Base-by-base conservation (phyloP, 805 yeast genomes). In the Wickerhamomyces strasburgensis region DNA sequence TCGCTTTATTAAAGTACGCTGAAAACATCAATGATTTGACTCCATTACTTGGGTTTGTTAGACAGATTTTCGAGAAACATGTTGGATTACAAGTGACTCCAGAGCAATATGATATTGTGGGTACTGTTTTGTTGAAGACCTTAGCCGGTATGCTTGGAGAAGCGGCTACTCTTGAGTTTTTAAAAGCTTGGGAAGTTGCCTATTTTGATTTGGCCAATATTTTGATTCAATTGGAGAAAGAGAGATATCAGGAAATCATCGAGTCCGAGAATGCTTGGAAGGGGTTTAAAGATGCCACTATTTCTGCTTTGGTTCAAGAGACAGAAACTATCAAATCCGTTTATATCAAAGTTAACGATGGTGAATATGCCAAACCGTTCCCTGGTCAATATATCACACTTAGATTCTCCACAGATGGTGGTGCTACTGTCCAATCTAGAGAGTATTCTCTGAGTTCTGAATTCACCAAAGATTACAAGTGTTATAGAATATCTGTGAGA, bases 31-130 rank as follows among this genome's bases (percentile, higher is more conserved):
- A 80, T 43, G 72, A 78, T 40, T 56, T 81, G 36, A 61, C 72
- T 3, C 77, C 72, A 9, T 60, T 82, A 28, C 51, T 65, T 10
- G 72, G 61, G 2, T 73, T 75, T 42, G 84, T 82, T 8, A 61
- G 68, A 33, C 75, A 73, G 42, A 77, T 81, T 48, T 81, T 73
- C 31, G 68, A 67, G 45, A 82, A 80, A 56, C 89, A 82, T 47
- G 78, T 73, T 40, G 83, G 84, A 30, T 61, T 82, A 43, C 75
- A 75, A 50, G 69, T 81, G 29, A 54, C 60, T 43, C 74, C 87
- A 4, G 82, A 75, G 38, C 86, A 80, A 40, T 81, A 81, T 48
- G 75, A 78, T 16, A 65, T 76, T 45, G 87, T 81, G 23, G 89
- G 87, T 19, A 52, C 57, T 21, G 67, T 70, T 42, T 57, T 83